phyloP scores from a whole-genome alignment of 495 filamentous ascomycete species.

The Letharia columbiana region DNA sequence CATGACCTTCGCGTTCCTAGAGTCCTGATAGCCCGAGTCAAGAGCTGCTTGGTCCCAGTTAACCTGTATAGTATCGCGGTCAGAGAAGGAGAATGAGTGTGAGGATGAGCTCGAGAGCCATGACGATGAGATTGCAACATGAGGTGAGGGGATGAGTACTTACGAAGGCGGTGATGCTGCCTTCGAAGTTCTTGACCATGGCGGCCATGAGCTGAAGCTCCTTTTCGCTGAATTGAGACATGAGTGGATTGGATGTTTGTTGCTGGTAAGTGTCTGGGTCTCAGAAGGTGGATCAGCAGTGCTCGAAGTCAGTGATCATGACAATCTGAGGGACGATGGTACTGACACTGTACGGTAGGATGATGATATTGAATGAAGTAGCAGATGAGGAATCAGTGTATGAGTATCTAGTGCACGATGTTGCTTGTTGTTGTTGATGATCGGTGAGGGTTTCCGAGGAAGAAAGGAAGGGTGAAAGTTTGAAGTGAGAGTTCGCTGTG shows the following conservation, averaged over 20 bases:
- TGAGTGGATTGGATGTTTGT: background rate
- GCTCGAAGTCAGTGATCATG: background rate
- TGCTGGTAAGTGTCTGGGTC: background rate
- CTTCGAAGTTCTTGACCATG: background rate
- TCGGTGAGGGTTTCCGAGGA: no score
- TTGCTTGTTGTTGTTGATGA: no score
- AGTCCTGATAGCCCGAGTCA: background rate
- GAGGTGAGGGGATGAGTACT: background rate
- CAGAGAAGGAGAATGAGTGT: background rate
- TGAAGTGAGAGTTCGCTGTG: no score
- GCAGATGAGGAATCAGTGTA: background rate
- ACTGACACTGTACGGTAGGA: background rate
- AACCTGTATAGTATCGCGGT: background rate
- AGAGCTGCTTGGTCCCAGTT: background rate
- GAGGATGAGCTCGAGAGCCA: background rate
- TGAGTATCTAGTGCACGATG: no score
- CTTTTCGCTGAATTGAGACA: background rate
- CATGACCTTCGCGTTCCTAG: background rate
- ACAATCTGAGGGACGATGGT: background rate
- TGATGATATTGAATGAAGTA: background rate
- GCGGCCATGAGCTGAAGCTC: background rate
- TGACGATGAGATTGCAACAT: background rate
- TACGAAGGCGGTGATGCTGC: background rate
- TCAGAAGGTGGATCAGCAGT: background rate
- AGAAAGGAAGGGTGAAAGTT: no score